phyloP scores from a whole-genome alignment of 2,329 filamentous ascomycete genomes.

The Curvularia eragrostidis region DNA sequence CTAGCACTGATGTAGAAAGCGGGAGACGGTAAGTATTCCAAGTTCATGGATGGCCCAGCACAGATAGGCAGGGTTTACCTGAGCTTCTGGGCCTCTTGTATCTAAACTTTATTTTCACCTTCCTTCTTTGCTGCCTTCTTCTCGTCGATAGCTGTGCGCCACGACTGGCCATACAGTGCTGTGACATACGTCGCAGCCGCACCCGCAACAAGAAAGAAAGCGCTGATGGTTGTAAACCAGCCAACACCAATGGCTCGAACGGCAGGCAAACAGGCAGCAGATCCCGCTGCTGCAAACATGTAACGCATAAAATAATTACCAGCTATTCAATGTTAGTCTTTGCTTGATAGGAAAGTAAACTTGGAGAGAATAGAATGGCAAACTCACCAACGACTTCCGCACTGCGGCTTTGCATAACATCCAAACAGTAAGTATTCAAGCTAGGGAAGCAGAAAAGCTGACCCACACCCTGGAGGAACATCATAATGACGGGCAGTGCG shows the following conservation, averaged over 20 bases:
- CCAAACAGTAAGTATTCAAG: slow-evolving; percentile 80
- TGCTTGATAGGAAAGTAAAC: not conserved
- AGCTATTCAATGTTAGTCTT: slow-evolving; percentile 50
- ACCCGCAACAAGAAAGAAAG: slow-evolving; percentile 60
- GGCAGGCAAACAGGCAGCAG: slow-evolving; percentile 74
- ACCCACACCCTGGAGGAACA: slow-evolving; percentile 76
- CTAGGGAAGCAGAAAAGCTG: slow-evolving; percentile 79
- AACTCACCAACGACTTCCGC: slow-evolving; percentile 69
- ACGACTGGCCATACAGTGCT: slow-evolving; percentile 58
- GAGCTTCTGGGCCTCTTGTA: not conserved
- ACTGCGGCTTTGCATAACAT: slow-evolving; percentile 75
- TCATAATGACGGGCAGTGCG: slow-evolving; percentile 70
- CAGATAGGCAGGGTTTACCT: not conserved
- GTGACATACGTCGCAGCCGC: slow-evolving; percentile 58
- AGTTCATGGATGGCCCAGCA: not conserved
- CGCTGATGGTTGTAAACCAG: slow-evolving; percentile 78
- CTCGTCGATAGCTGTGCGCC: slow-evolving; percentile 63
- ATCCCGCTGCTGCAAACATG: slow-evolving; percentile 73
- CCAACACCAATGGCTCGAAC: slow-evolving; percentile 78
- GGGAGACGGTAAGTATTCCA: not conserved
- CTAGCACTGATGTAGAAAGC: not conserved
- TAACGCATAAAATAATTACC: slow-evolving; percentile 83
- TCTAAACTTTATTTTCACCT: slow-evolving; percentile 32
- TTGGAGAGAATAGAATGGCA: not conserved
- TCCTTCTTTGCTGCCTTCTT: slow-evolving; percentile 53